Conservation (phyloP, 352 stramenopile genomes). For the Phytophthora pseudosyringae region DNA sequence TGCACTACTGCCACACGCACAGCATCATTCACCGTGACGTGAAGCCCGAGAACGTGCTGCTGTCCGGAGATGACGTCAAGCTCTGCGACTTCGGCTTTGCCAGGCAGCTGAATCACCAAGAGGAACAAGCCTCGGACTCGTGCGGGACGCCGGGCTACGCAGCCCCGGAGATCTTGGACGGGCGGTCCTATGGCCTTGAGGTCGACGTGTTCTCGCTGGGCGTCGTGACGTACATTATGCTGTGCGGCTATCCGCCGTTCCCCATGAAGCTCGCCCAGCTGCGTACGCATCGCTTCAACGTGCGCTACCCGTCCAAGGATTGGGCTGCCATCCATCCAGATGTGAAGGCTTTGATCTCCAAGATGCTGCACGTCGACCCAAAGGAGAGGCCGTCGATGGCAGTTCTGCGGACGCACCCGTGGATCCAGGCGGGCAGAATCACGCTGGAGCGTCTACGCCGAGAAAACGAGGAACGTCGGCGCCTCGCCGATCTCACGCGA, state of each 20-base stretch:
- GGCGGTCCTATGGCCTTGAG: conserved; percentile 80
- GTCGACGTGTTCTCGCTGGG: conserved; percentile 92
- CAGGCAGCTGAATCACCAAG: conserved; percentile 60
- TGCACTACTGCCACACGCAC: conserved; percentile 93
- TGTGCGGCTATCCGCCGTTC: conserved; percentile 89
- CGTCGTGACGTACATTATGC: conserved; percentile 89
- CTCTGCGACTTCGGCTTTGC: conserved; percentile 90
- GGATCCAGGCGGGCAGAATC: conserved; percentile 60
- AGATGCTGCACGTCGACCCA: conserved; percentile 83
- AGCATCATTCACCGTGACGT: conserved; percentile 87
- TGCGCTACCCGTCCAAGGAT: conserved; percentile 84
- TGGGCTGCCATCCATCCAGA: conserved; percentile 65
- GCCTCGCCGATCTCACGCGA: conserved; percentile 57
- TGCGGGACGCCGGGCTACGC: conserved; percentile 88
- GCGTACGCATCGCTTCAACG: conserved; percentile 82
- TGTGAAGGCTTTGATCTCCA: conserved; percentile 79
- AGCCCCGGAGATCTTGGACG: conserved; percentile 85
- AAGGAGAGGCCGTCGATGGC: conserved; percentile 62
- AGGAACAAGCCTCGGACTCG: conserved; percentile 79
- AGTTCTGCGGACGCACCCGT: conserved; percentile 65
- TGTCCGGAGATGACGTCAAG: conserved; percentile 79
- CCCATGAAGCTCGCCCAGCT: conserved; percentile 89
- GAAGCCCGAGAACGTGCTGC: conserved; percentile 87
- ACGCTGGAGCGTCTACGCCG: conserved; percentile 52
- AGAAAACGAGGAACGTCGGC: conserved; percentile 54